Evolutionary conservation across 108 stramenopile species (phyloP), one percentile per base, ranked within the genome.

Genomic region (Poteriospumella lacustris): DNA sequence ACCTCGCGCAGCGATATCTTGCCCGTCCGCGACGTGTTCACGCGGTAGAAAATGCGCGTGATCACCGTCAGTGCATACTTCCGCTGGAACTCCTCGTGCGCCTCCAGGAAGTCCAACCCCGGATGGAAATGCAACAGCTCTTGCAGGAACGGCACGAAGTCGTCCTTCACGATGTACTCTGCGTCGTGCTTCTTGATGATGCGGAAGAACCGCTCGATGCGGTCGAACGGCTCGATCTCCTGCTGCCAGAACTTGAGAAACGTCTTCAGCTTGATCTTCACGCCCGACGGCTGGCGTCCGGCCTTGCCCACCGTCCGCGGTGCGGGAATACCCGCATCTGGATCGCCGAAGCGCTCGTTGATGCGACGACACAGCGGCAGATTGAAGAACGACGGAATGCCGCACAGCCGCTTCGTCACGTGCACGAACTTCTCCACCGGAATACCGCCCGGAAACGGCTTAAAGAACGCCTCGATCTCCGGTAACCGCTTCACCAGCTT

Each of bases 61-160:
- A 94, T 94, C 76, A 96, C 96, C 0, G 96, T 96, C 43, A 94
- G 86, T 0, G 93, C 92, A 82, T 96, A 96, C 81, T 96, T 96
- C 73, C 94, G 93, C 79, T 96, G 96, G 82, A 96, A 96, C 75
- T 96, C 95, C 39, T 90, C 89, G 79, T 96, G 94, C 62, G 88
- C 91, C 78, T 91, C 89, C 26, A 95, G 80, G 72, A 95, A 95
- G 76, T 86, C 87, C 42, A 88, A 78, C 5, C 88, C 92, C 15
- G 94, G 94, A 82, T 96, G 95, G 81, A 91, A 92, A 44, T 85
- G 85, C 78, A 96, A 86, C 70, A 96, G 77, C 58, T 93, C 94
- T 69, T 91, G 87, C 78, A 95, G 91, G 78, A 91, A 95, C 0
- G 95, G 95, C 64, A 93, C 84, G 80, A 96, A 93, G 76, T 96